A percentile compares a stretch with the other conserved stretches of the same genome.
Evolutionary conservation across 305 asterid genomes (phyloP).

Genomic region (Fraxinus sp.): DNA sequence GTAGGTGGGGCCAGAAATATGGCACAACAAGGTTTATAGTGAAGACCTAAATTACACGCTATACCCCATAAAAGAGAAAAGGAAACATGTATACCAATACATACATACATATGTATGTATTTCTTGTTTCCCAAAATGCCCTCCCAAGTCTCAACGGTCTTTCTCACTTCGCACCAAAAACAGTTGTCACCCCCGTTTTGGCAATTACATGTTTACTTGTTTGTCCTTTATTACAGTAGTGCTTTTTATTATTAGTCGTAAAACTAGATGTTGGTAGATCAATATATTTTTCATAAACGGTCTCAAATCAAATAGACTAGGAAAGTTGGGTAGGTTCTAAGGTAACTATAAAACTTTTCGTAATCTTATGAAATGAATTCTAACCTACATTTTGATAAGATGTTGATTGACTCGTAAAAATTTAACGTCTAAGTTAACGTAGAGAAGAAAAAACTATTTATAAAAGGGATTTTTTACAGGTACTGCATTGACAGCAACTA

Average conservation of each 20-base stretch:
- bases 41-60: conserved; percentile 34
- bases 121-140: conserved; percentile 35
- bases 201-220: conserved; percentile 23
- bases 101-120: not conserved
- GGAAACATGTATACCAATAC: not conserved
- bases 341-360: not conserved
- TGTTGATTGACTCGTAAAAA: not conserved
- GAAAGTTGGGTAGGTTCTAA: not conserved
- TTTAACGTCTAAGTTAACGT: not conserved
- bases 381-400: not conserved
- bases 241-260: not conserved
- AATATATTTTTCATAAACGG: not conserved
- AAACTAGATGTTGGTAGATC: not conserved
- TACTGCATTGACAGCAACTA: not conserved
- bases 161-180: conserved; percentile 35
- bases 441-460: not conserved
- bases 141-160: conserved; percentile 48
- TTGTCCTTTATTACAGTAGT: conserved; percentile 16
- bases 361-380: not conserved
- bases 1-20: conserved; percentile 15
- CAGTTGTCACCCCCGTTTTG: conserved; percentile 31
- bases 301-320: not conserved
- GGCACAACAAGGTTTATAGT: conserved; percentile 40
- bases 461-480: too few species aligned
- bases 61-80: not conserved